Percentiles rank a stretch among this genome's conserved stretches.
phyloP scores from a whole-genome alignment of 192 early-diverging fungal genomes.

The Cladochytrium replicatum region DNA sequence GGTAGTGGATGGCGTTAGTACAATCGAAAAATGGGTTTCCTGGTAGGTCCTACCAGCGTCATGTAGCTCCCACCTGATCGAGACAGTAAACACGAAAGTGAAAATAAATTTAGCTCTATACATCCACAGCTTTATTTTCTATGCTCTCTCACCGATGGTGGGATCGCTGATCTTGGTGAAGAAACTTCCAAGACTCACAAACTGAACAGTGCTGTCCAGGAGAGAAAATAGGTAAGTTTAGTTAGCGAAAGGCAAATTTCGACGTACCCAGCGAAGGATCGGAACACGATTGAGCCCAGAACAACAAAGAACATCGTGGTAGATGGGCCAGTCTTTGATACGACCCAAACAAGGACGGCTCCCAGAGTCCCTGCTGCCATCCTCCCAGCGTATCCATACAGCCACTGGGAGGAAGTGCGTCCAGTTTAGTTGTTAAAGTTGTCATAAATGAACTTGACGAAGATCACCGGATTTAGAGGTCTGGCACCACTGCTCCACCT shows the following conservation, averaged over 20 bases:
- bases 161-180: conserved; percentile 94
- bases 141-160: conserved; percentile 53
- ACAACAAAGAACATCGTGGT: conserved; percentile 66
- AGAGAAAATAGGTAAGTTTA: conserved; percentile 3
- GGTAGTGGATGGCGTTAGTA: no score
- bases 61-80: conserved; percentile 42
- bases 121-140: not conserved
- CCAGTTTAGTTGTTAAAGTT: conserved; percentile 1
- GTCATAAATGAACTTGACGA: conserved; percentile 18
- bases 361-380: conserved; percentile 59
- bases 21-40: not conserved
- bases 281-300: conserved; percentile 65
- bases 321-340: conserved; percentile 61
- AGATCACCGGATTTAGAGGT: conserved; percentile 78
- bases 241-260: not conserved
- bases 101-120: no score
- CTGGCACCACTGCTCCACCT: conserved; percentile 82
- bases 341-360: conserved; percentile 71
- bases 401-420: conserved; percentile 47
- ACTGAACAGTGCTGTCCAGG: conserved; percentile 72
- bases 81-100: no score
- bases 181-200: conserved; percentile 91
- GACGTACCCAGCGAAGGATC: conserved; percentile 66
- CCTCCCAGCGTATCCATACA: conserved; percentile 80
- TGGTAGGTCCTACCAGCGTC: conserved; percentile 29